Percentiles rank a stretch among this genome's conserved stretches.
Evolutionary conservation across 1,284 basidiomycete genomes (phyloP).

Genomic region (Marasmius oreades): DNA sequence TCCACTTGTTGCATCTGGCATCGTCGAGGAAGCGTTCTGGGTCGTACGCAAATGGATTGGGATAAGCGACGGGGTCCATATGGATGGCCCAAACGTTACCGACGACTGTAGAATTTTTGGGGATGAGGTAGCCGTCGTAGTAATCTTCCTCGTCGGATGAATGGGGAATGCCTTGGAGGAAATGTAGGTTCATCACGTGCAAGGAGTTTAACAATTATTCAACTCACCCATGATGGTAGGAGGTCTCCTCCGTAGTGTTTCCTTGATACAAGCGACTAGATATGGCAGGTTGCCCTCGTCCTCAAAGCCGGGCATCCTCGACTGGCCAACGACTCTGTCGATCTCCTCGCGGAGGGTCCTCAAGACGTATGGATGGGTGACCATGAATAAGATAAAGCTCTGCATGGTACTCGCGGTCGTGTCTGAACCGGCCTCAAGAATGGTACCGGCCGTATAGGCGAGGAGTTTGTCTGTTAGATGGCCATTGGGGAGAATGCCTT

Average conservation of each 20-base stretch:
- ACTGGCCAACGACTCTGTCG: conserved; percentile 6
- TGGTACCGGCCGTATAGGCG: not conserved
- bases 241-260: no score
- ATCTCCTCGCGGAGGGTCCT: not conserved
- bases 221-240: no score
- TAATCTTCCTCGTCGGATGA: no score
- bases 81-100: not conserved
- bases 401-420: conserved; percentile 3
- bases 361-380: not conserved
- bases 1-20: no score
- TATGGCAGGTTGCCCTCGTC: conserved; percentile 9
- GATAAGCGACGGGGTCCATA: not conserved
- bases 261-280: conserved; percentile 2
- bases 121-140: not conserved
- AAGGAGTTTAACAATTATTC: no score
- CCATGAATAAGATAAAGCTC: conserved; percentile 7
- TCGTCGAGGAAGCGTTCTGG: no score
- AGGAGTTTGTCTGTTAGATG: conserved; percentile 24
- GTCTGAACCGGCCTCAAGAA: not conserved
- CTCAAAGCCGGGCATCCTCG: not conserved
- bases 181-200: no score
- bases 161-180: no score
- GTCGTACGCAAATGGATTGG: not conserved
- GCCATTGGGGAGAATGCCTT: not conserved
- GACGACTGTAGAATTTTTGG: not conserved